Base-by-base conservation (phyloP, 495 filamentous ascomycete species). In the Thermothielavioides terrestris region DNA sequence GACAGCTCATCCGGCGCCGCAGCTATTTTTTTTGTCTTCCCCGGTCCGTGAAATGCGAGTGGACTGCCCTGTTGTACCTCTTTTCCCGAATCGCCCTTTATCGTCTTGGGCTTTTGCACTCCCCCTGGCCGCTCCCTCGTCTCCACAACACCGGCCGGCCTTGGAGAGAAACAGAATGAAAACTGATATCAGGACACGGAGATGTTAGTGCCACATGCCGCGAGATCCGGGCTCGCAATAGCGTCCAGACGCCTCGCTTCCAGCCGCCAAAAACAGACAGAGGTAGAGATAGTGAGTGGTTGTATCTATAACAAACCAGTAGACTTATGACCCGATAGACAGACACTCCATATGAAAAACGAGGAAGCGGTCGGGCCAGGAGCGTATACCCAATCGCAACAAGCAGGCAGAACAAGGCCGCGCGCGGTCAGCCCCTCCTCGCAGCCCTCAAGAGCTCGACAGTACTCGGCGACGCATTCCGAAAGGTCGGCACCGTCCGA, bases 381-480 rank as follows among this genome's bases (percentile, higher is more conserved):
- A n/a, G n/a, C n/a, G n/a, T n/a, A n/a, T n/a, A n/a, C n/a, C n/a
- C n/a, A n/a, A n/a, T n/a, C n/a, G n/a, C n/a, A n/a, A n/a, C n/a
- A n/a, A n/a, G n/a, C n/a, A n/a, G n/a, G n/a, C n/a, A n/a, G n/a
- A n/a, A n/a, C n/a, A n/a, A n/a, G n/a, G n/a, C n/a, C n/a, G n/a
- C 27, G 5, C 11, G 6, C 27, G 6, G 5, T 11, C 20, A 46
- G 7, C 49, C 50, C 28, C 55, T 49, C 38, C 60, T 41, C 18
- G 47, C 51, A 17, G 47, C 54, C 52, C 56, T 59, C 42, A 62
- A 46, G 28, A 59, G 9, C 42, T 62, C 61, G 12, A 43, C 34
- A 28, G 55, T 49, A 12, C 38, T 53, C 4, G 53, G 53, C 27
- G 58, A 61, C 0, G 49, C 44, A 11, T 53, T 42, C 21, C 58